Conservation (phyloP, 768 basidiomycete species). For the Boletus rubroflammeus region DNA sequence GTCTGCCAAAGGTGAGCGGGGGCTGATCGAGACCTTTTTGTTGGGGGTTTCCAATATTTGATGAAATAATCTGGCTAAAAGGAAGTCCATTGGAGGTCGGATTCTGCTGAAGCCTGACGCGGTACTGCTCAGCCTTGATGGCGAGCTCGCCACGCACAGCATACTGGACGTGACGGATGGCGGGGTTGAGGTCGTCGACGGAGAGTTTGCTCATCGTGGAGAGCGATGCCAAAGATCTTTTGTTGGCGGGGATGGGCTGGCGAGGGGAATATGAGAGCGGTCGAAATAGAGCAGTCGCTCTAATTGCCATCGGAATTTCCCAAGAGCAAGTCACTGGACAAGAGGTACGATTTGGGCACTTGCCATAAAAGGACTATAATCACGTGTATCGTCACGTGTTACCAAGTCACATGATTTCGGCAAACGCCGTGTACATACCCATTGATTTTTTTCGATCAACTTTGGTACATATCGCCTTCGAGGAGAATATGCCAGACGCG, state of each 20-base stretch:
- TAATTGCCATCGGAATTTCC: slow-evolving; percentile 11
- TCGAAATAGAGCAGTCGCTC: neutral
- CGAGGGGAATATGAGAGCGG: neutral
- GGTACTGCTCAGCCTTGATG: slow-evolving; percentile 84
- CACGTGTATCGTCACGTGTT: slow-evolving; percentile 1
- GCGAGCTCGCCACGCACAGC: slow-evolving; percentile 97
- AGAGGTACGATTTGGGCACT: too few relatives aligned
- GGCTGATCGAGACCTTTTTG: slow-evolving; percentile 92
- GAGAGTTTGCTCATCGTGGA: slow-evolving; percentile 56
- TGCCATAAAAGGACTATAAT: neutral
- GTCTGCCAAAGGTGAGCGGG: slow-evolving; percentile 87
- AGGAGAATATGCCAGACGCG: slow-evolving; percentile 65
- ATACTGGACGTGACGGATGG: slow-evolving; percentile 86
- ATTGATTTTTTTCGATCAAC: slow-evolving; percentile 23
- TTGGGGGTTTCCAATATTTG: slow-evolving; percentile 98
- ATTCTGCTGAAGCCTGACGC: slow-evolving; percentile 61
- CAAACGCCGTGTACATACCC: slow-evolving; percentile 4
- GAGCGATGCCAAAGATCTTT: slow-evolving; percentile 1
- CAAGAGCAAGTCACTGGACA: neutral
- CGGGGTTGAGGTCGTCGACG: slow-evolving; percentile 73
- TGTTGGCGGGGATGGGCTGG: slow-evolving; percentile 1
- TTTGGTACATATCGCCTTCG: neutral
- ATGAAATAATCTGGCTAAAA: slow-evolving; percentile 85
- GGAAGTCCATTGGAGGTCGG: slow-evolving; percentile 53
- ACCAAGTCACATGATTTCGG: slow-evolving; percentile 11